A percentile compares a stretch with the other conserved stretches of the same genome.
Evolutionary conservation across 225 moss, liverwort and hornwort genomes (phyloP).

Genomic region (Pseudoscleropodium purum): DNA sequence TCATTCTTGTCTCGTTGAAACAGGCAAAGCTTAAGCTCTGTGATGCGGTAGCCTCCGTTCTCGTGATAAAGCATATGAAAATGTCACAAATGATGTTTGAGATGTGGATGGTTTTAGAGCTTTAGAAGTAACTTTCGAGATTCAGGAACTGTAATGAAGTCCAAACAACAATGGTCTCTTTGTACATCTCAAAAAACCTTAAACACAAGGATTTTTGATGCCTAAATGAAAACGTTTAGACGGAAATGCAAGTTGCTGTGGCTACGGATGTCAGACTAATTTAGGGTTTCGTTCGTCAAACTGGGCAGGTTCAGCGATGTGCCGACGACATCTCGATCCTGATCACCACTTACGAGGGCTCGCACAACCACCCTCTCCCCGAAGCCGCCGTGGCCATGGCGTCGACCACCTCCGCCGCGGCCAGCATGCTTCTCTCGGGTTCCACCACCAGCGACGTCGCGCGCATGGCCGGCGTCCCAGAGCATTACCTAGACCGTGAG

Average conservation of each 20-base stretch:
- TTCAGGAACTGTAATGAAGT: not conserved
- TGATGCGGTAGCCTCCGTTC: not conserved
- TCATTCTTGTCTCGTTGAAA: not conserved
- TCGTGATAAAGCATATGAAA: too few relatives aligned
- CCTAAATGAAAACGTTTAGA: not conserved
- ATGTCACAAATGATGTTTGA: not conserved
- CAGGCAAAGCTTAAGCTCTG: not conserved
- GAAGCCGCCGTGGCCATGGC: constrained; percentile 58
- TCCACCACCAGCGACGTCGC: constrained; percentile 44
- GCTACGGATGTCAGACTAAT: not conserved
- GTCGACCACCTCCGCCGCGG: constrained; percentile 68
- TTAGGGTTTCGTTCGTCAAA: not conserved
- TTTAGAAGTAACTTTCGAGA: not conserved
- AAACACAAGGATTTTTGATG: not conserved
- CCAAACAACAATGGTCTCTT: not conserved
- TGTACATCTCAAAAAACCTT: too few relatives aligned
- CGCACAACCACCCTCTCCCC: constrained; percentile 61
- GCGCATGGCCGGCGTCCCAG: constrained; percentile 25
- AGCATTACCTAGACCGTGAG: constrained; percentile 11
- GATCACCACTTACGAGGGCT: constrained; percentile 62
- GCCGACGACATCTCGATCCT: constrained; percentile 56
- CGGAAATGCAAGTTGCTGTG: not conserved
- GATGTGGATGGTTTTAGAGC: not conserved
- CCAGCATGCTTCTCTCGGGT: constrained; percentile 56
- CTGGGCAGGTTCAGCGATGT: constrained; percentile 57